Evolutionary conservation across 257 asterid genomes (phyloP), one percentile per base, ranked within the genome.

Genomic region (Paulownia fortunei): DNA sequence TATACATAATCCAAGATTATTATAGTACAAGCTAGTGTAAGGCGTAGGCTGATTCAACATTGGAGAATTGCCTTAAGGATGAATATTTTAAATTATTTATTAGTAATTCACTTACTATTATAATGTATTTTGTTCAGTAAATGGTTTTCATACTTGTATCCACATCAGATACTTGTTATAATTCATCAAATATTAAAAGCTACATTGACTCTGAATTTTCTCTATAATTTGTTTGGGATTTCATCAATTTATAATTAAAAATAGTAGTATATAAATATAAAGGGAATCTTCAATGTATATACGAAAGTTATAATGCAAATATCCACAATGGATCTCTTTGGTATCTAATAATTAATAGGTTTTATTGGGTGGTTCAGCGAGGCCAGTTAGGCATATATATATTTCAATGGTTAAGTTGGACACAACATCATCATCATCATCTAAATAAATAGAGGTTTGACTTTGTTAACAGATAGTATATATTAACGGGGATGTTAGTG

Each of bases 271-370:
- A 34, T 16, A 8, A 36, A 19, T 37, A 13, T 19, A 5, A 51
- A 47, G 52, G n/a, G 85, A 78, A 81, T 81, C 81, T 84, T 63
- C 12, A 77, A 34, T 74, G 88, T 81, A 81, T 84, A 80, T 76
- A 72, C 87, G 77, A 65, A 74, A 70, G 73, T 64, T 47, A 83
- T 79, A 26, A 64, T 79, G 62, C 77, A 79, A 61, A 79, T 64
- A 80, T 76, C 55, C 84, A 84, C 39, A 49, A 39, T 69, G 82
- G 79, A 84, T 84, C 81, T 77, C 64, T 62, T 51, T 54, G 77
- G 83, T 79, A 70, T 82, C 79, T 74, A 2, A 26, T 65, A 44
- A 32, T 79, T 19, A 3, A 13, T 49, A 62, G 44, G 32, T 76
- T 65, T 39, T 62, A 70, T 65, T 37, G 30, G 23, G 3, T 23